Base-by-base conservation (phyloP, 2,329 filamentous ascomycete species). In the Rutstroemia sp. region DNA sequence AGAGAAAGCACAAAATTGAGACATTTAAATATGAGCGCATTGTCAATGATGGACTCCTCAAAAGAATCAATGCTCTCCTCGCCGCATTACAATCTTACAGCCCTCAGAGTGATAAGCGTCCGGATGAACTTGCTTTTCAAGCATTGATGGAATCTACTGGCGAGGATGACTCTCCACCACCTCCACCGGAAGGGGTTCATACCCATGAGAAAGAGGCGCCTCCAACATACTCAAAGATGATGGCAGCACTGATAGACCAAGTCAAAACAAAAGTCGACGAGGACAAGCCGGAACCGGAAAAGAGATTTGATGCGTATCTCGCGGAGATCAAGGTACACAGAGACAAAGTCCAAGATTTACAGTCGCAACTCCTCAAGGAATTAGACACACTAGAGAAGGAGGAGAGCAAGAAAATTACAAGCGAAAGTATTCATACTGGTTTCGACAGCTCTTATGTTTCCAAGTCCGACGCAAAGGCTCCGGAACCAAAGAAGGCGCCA, bases 171-270 rank as follows among this genome's bases (percentile, higher is more conserved):
- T 82, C 83, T 60, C 88, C 90, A 3, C 85, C 88, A 8, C 78
- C 81, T 50, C 78, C 88, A 23, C 92, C 92, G 1, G 86, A 85
- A 62, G 91, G 89, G 48, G 87, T 96, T 27, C 87, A 95, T 68
- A 79, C 80, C 44, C 79, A 90, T 54, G 84, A 87, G 64, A 84
- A 85, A 30, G 70, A 79, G 67, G 83, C 89, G 65, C 90, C 89
- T 65, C 90, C 89, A 0, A 87, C 86, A 14, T 99, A 96, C 70
- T 94, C 90, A 41, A 90, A 95, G 77, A 99, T 99, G 94, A 92
- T 99, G 87, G 89, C 89, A n/a, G 84, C 86, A n/a, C 73, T 99
- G 66, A 81, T 97, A 19, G 94, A 99, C 67, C 88, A 95, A 72
- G 91, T 97, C 44, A 96, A 96, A 72, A 61, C 61, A 67, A 79